Conservation (phyloP, 495 filamentous ascomycete genomes). For the Neurospora tetraspora region DNA sequence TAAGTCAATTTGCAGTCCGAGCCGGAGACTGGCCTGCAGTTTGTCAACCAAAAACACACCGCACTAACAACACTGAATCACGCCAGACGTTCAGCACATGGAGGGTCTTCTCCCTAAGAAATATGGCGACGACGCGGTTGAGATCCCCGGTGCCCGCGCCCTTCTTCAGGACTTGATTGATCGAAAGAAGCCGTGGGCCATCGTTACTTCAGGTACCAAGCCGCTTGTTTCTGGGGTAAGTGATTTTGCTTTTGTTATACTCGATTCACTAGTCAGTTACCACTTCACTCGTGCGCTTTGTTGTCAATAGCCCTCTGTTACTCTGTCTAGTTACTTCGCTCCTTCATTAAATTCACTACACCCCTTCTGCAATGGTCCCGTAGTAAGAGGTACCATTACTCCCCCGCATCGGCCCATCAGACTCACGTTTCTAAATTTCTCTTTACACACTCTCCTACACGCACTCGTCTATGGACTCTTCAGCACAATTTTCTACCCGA, state of each 20-base stretch:
- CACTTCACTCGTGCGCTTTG: background rate
- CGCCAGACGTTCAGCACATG: constrained; percentile 63
- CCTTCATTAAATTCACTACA: background rate
- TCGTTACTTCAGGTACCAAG: constrained; percentile 81
- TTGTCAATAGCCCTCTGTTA: background rate
- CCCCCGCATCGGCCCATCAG: background rate
- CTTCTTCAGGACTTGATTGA: constrained; percentile 34
- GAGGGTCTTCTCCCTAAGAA: constrained; percentile 69
- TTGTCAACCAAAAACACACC: no score
- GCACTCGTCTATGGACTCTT: background rate
- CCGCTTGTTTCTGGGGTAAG: constrained; percentile 61
- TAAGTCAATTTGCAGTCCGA: constrained; percentile 32
- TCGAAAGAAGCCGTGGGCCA: constrained; percentile 63
- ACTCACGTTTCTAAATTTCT: background rate
- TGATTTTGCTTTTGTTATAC: background rate
- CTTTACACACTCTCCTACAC: background rate
- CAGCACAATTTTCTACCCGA: background rate
- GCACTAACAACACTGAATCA: background rate
- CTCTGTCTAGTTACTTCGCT: background rate
- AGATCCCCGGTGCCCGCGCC: constrained; percentile 59
- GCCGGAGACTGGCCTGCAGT: background rate
- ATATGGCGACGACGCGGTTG: constrained; percentile 67
- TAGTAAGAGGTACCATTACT: background rate
- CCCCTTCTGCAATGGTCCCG: background rate
- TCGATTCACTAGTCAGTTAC: background rate